phyloP scores from a whole-genome alignment of 2,329 filamentous ascomycete genomes.

The Cryphonectria naterciae region DNA sequence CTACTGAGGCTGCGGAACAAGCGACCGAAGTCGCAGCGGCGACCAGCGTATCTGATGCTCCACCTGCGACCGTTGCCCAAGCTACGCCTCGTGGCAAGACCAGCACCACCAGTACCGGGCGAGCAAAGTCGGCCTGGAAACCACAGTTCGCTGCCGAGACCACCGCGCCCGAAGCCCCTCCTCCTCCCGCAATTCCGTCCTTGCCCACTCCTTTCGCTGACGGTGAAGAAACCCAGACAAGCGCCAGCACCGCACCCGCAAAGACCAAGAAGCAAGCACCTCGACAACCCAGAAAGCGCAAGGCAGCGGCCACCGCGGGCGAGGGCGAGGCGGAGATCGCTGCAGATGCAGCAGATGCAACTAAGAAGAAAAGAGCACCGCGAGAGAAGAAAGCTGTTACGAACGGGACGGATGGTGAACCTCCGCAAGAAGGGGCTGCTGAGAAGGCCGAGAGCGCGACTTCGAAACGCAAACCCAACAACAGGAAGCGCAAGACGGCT shows the following conservation, averaged over 20 bases:
- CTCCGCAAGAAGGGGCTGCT: slow-evolving; percentile 26
- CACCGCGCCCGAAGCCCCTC: slow-evolving; percentile 6
- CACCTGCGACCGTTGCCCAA: slow-evolving; percentile 1
- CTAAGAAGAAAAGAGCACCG: slow-evolving; percentile 32
- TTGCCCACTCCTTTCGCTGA: slow-evolving; percentile 5
- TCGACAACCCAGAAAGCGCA: slow-evolving; percentile 32
- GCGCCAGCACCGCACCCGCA: background rate
- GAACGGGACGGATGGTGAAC: slow-evolving; percentile 19
- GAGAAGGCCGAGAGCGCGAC: slow-evolving; percentile 30
- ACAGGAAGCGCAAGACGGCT: slow-evolving; percentile 26
- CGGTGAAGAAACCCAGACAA: slow-evolving; percentile 18
- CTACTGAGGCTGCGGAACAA: background rate
- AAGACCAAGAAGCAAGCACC: slow-evolving; percentile 23
- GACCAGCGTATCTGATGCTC: slow-evolving; percentile 2
- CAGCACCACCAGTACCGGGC: slow-evolving; percentile 1
- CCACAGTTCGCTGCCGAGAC: slow-evolving; percentile 20
- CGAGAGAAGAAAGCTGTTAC: slow-evolving; percentile 30
- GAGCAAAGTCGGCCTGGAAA: slow-evolving; percentile 18
- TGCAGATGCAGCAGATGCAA: slow-evolving; percentile 19
- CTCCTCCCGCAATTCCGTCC: background rate
- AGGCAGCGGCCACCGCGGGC: slow-evolving; percentile 18
- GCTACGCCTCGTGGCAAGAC: slow-evolving; percentile 4
- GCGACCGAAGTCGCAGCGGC: background rate
- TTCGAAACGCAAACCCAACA: slow-evolving; percentile 29
- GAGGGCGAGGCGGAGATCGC: slow-evolving; percentile 28